phyloP scores from a whole-genome alignment of 2,329 filamentous ascomycete genomes.

The Ophioceras dolichostomum region DNA sequence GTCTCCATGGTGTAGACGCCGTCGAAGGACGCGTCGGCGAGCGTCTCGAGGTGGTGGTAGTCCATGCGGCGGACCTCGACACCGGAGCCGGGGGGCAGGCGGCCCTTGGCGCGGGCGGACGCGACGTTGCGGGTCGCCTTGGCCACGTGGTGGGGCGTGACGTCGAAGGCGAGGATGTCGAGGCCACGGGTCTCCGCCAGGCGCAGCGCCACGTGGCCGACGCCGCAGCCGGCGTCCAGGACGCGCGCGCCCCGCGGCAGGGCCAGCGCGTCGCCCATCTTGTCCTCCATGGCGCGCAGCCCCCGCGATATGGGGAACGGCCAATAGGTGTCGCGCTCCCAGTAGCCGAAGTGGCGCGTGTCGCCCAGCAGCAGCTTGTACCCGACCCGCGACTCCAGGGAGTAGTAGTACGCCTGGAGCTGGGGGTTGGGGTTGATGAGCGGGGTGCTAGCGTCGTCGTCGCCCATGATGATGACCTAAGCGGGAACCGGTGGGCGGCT shows the following conservation, averaged over 20 bases:
- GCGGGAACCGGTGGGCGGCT: too few relatives aligned
- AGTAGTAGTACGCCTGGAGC: slow-evolving; percentile 31
- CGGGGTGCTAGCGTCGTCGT: too few relatives aligned
- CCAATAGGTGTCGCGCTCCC: slow-evolving; percentile 28
- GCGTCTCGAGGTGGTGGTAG: slow-evolving; percentile 34
- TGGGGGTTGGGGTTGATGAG: slow-evolving; percentile 27
- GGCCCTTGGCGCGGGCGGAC: slow-evolving; percentile 13
- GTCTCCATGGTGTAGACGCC: slow-evolving; percentile 45
- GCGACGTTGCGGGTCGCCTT: slow-evolving; percentile 27
- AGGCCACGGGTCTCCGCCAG: slow-evolving; percentile 27
- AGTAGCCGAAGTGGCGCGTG: slow-evolving; percentile 34
- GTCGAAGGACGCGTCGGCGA: slow-evolving; percentile 27
- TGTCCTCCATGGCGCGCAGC: slow-evolving; percentile 36
- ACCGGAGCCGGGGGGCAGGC: slow-evolving; percentile 12
- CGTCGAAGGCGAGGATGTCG: slow-evolving; percentile 32
- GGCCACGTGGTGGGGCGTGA: slow-evolving; percentile 32
- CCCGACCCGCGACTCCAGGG: slow-evolving; percentile 29
- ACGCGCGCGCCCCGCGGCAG: slow-evolving; percentile 27
- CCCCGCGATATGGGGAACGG: slow-evolving; percentile 31
- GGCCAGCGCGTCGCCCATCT: slow-evolving; percentile 23
- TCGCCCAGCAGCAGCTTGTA: slow-evolving; percentile 30
- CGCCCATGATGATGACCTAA: too few relatives aligned
- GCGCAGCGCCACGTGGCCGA: slow-evolving; percentile 33
- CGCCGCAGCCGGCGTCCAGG: slow-evolving; percentile 39
- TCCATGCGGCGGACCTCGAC: slow-evolving; percentile 29